A percentile compares a stretch with the other conserved stretches of the same genome.
These are phyloP conservation scores for Trametes punicea DNA, from an alignment of 768 basidiomycete species.

Conservation along the genomic window DNA sequence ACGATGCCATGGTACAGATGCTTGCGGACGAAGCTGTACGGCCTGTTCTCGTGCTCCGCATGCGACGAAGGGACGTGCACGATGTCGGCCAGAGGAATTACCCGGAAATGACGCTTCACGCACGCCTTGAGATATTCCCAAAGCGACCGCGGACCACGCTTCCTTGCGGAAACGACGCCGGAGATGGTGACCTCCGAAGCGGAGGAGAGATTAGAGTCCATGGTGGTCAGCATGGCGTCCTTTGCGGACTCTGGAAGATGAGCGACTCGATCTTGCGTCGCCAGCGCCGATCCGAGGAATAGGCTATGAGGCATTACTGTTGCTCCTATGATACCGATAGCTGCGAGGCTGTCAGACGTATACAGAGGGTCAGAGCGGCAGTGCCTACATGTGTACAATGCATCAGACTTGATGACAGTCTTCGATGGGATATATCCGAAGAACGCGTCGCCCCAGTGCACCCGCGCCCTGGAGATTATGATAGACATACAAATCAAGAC, in stretches of 20 bases:
- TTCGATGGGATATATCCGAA: slow-evolving; percentile 74
- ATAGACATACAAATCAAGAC: slow-evolving; percentile 78
- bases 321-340: slow-evolving; percentile 73
- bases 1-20: slow-evolving; percentile 42
- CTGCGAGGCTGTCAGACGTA: slow-evolving; percentile 29
- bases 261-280: slow-evolving; percentile 73
- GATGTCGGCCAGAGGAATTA: slow-evolving; percentile 26
- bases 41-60: slow-evolving; percentile 33
- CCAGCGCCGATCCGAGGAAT: slow-evolving; percentile 84
- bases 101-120: slow-evolving; percentile 21
- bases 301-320: slow-evolving; percentile 94
- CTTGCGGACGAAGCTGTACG: slow-evolving; percentile 34
- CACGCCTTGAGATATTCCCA: background rate
- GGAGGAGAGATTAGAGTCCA: slow-evolving; percentile 1
- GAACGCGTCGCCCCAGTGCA: slow-evolving; percentile 74
- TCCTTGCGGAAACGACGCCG: slow-evolving; percentile 26
- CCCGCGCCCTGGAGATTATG: slow-evolving; percentile 66
- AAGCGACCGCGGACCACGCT: slow-evolving; percentile 11
- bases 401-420: slow-evolving; percentile 50
- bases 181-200: slow-evolving; percentile 8
- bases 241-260: slow-evolving; percentile 16
- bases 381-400: slow-evolving; percentile 61
- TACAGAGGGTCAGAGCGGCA: slow-evolving; percentile 27
- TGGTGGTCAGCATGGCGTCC: background rate
- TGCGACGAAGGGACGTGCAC: slow-evolving; percentile 42